Evolutionary conservation across 495 filamentous ascomycete genomes (phyloP).

Genomic region (Penicillium ochrochloron): DNA sequence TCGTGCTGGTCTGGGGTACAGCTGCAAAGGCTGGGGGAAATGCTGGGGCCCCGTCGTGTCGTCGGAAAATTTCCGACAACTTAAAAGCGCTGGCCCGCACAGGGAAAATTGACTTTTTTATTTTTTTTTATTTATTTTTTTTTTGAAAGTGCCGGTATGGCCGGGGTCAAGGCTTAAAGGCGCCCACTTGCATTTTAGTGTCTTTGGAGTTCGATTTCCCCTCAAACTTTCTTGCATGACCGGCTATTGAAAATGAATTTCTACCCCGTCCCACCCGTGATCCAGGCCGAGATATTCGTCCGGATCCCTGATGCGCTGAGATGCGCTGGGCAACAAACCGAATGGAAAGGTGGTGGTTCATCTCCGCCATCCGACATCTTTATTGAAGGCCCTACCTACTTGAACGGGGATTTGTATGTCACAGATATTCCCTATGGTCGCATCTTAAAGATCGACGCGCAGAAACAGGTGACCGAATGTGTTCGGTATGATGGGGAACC

Average conservation of each 20-base stretch:
- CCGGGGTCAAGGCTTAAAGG: not conserved
- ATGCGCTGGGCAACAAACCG: slow-evolving; percentile 25
- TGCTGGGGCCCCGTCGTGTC: slow-evolving; percentile 2
- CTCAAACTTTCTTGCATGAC: not conserved
- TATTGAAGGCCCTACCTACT: slow-evolving; percentile 29
- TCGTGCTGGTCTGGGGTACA: slow-evolving; percentile 2
- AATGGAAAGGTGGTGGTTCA: slow-evolving; percentile 21
- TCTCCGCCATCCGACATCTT: slow-evolving; percentile 31
- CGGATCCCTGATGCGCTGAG: slow-evolving; percentile 25
- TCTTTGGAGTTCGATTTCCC: not conserved
- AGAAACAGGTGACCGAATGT: slow-evolving; percentile 24
- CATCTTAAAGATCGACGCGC: slow-evolving; percentile 31
- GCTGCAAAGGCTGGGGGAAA: not conserved
- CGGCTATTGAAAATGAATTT: slow-evolving; percentile 29
- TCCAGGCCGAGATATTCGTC: slow-evolving; percentile 28
- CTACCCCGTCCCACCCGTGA: slow-evolving; percentile 26
- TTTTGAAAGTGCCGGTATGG: slow-evolving; percentile 1
- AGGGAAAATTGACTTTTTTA: not conserved
- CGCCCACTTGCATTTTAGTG: not conserved
- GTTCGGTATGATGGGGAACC: slow-evolving; percentile 35
- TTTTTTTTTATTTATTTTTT: too few species aligned
- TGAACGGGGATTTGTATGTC: slow-evolving; percentile 28
- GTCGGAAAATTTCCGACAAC: slow-evolving; percentile 18
- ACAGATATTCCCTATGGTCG: slow-evolving; percentile 37
- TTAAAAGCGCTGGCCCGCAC: not conserved